Percentiles rank a stretch among this genome's conserved stretches.
Conservation (phyloP, 306 rosid species). For the Cucumis cinereus region DNA sequence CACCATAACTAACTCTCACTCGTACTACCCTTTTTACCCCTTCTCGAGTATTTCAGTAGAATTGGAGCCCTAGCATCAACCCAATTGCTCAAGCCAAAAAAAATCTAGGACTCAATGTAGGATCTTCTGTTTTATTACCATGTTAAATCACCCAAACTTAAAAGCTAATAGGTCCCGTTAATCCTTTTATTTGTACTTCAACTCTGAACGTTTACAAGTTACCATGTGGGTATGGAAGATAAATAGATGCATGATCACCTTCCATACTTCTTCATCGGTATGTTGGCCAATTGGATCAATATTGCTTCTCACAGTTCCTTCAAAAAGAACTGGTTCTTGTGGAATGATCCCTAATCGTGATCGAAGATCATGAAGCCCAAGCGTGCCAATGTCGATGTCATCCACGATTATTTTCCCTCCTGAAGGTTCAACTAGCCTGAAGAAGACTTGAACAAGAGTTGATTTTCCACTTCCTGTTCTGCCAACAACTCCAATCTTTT, state of each 20-base stretch:
- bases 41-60: no score
- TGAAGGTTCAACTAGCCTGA: conserved; percentile 88
- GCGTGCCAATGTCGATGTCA: conserved; percentile 47
- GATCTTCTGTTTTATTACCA: not conserved
- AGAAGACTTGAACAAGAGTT: conserved; percentile 81
- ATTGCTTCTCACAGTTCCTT: conserved; percentile 88
- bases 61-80: no score
- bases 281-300: conserved; percentile 61
- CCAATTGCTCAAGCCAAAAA: not conserved
- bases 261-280: conserved; percentile 89
- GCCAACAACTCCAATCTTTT: conserved; percentile 87
- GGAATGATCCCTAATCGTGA: conserved; percentile 95
- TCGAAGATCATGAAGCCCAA: conserved; percentile 91
- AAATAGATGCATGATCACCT: conserved; percentile 28
- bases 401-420: conserved; percentile 81
- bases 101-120: not conserved
- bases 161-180: not conserved
- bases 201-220: not conserved
- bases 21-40: no score
- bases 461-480: conserved; percentile 96
- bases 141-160: not conserved
- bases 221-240: not conserved
- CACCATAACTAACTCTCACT: no score
- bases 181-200: not conserved
- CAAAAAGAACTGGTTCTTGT: conserved; percentile 96